These are phyloP conservation scores for Coemansia aciculifera DNA, from an alignment of 192 early-diverging fungal genomes.

Conservation along the genomic window DNA sequence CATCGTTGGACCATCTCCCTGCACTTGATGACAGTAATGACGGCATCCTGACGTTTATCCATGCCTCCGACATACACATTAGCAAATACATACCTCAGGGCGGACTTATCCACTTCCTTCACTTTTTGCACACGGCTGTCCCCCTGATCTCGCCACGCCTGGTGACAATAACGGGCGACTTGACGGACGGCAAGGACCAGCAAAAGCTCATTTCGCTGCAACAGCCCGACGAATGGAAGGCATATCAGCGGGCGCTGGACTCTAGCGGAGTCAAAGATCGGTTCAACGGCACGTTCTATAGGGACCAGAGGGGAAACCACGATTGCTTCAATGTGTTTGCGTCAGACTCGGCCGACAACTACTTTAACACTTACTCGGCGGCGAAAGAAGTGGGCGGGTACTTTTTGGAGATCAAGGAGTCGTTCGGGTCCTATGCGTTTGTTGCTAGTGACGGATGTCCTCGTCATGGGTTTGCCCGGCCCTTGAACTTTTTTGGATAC, in stretches of 20 bases:
- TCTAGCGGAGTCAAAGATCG: constrained; percentile 50
- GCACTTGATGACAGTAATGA: constrained; percentile 59
- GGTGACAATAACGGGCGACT: constrained; percentile 81
- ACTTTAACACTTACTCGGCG: constrained; percentile 61
- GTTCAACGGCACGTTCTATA: constrained; percentile 66
- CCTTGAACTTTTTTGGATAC: constrained; percentile 91
- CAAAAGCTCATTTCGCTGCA: constrained; percentile 68
- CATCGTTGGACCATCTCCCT: not conserved
- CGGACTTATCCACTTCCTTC: constrained; percentile 73
- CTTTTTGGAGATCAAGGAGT: constrained; percentile 59
- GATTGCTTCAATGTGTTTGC: constrained; percentile 83
- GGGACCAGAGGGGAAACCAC: constrained; percentile 92
- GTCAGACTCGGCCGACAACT: constrained; percentile 62
- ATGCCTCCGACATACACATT: constrained; percentile 87
- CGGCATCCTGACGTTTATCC: constrained; percentile 69
- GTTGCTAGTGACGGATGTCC: constrained; percentile 82
- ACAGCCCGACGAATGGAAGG: constrained; percentile 77
- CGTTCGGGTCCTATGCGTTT: constrained; percentile 81
- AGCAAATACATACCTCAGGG: constrained; percentile 67
- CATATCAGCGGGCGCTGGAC: constrained; percentile 67
- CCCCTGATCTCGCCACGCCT: constrained; percentile 77
- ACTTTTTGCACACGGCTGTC: constrained; percentile 70
- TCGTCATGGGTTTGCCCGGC: constrained; percentile 68
- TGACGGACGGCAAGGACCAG: constrained; percentile 84
- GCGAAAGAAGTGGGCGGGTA: constrained; percentile 59